Base-by-base conservation (phyloP, 2,329 filamentous ascomycete species). In the Cladorrhinum sp. region DNA sequence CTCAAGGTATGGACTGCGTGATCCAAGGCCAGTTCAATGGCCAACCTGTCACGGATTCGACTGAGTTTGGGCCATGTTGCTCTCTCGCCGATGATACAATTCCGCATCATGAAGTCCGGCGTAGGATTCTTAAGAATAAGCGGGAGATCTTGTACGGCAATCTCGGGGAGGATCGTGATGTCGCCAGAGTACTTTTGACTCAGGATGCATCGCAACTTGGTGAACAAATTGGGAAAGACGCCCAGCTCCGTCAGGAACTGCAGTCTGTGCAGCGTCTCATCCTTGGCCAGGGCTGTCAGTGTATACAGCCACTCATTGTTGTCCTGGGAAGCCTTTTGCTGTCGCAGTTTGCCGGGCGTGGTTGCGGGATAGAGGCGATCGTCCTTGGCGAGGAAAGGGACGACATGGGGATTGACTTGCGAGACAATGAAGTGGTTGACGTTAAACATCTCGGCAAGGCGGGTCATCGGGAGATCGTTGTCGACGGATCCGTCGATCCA, bases 371-470 rank as follows among this genome's bases (percentile, higher is more conserved):
- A 75, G 1, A 83, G 73, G 24, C 82, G 81, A 63, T 92, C 89
- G 61, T 96, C 90, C 66, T 87, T 90, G 16, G 85, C 80, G 16
- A 97, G 77, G 69, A 98, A 96, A 0, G 92, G 91, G 0, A 96
- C 86, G 8, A 97, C 91, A 69, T 98, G 94, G 0, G 94, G 94
- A 69, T 98, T 98, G 55, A 97, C 92, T 73, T 98, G 94, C 0
- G 92, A 96, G 18, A 97, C 94, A 67, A 98, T 97, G 71, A 97
- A 97, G 72, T 97, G 94, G 70, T 97, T 97, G 72, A 97, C 93
- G 70, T 97, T 96, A 79, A 97, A 96, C 89, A 97, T 93, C 71
- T 96, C 92, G 0, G 92, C 87, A 16, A 98, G 80, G 1, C 91
- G 86, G 20, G 89, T 92, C 86, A 96, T 96, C 1, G 94, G 94